Evolutionary conservation across 148 eudicot species (phyloP).

Genomic region (Persicaria maculosa): DNA sequence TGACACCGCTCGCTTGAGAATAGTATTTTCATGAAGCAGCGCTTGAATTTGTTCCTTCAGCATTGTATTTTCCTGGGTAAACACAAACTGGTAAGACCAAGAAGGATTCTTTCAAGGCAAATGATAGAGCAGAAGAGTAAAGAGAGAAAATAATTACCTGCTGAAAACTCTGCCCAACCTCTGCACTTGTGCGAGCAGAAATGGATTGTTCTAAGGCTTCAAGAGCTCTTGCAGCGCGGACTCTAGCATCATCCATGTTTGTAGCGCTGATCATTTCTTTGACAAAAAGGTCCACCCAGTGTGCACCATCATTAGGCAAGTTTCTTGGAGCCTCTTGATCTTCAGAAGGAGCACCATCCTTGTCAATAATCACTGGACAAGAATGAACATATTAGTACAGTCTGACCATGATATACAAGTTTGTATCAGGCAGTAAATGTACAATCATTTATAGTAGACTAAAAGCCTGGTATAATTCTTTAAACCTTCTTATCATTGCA

Average conservation of each 20-base stretch:
- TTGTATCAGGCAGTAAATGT: background rate
- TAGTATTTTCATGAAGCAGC: slow-evolving; percentile 53
- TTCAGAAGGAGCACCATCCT: slow-evolving; percentile 23
- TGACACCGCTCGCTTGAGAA: slow-evolving; percentile 76
- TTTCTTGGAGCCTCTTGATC: slow-evolving; percentile 24
- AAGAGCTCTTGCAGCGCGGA: slow-evolving; percentile 54
- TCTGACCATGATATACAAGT: background rate
- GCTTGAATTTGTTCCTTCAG: slow-evolving; percentile 72
- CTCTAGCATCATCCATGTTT: slow-evolving; percentile 63
- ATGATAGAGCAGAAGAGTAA: background rate
- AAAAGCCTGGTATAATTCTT: background rate
- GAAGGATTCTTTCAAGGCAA: background rate
- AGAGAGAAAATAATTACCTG: slow-evolving; percentile 32
- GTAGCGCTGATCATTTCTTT: slow-evolving; percentile 64
- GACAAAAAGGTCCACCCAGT: slow-evolving; percentile 78
- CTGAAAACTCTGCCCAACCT: slow-evolving; percentile 37
- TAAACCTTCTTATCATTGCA: background rate
- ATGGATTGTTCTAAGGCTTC: slow-evolving; percentile 65
- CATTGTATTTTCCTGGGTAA: slow-evolving; percentile 55
- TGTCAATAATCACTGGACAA: slow-evolving; percentile 13
- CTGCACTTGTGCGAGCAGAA: slow-evolving; percentile 28
- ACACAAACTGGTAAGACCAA: background rate
- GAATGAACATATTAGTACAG: background rate
- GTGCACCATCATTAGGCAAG: slow-evolving; percentile 51
- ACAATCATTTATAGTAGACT: background rate